Conservation (phyloP, 23 red algal genomes). For the Gracilaria gracilis region DNA sequence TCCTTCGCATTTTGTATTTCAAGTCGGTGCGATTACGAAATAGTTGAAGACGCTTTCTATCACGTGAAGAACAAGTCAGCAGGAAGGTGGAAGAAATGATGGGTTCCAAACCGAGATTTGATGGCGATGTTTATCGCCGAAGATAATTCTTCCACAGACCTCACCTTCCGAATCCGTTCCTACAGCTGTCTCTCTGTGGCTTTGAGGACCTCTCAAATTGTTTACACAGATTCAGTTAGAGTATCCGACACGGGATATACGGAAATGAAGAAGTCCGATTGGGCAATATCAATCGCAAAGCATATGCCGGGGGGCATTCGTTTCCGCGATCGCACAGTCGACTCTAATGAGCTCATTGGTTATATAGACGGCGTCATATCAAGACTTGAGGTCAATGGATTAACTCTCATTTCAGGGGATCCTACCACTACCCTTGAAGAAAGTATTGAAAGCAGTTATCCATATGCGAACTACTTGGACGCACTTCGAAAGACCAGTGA, state of each 20-base stretch:
- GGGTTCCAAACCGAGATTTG: neutral
- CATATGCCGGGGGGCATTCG: neutral
- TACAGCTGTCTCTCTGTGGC: neutral
- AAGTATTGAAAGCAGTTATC: neutral
- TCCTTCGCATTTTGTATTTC: conserved; percentile 18
- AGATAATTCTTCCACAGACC: neutral
- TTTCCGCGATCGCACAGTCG: neutral
- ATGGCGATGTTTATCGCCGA: neutral
- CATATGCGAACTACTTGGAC: neutral
- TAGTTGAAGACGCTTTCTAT: neutral
- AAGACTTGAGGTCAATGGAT: neutral
- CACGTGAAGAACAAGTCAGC: neutral
- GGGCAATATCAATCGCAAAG: neutral
- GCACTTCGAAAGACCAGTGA: neutral
- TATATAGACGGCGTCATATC: neutral
- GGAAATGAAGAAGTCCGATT: neutral
- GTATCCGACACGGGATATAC: neutral
- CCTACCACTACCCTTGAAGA: neutral
- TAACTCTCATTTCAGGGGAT: neutral
- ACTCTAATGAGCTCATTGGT: neutral
- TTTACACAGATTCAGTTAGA: neutral
- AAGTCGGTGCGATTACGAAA: neutral
- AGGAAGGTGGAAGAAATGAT: neutral
- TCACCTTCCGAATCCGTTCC: neutral
- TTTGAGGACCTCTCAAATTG: neutral